phyloP scores from a whole-genome alignment of 2,329 filamentous ascomycete genomes.

The Colletotrichum tamarilloi region DNA sequence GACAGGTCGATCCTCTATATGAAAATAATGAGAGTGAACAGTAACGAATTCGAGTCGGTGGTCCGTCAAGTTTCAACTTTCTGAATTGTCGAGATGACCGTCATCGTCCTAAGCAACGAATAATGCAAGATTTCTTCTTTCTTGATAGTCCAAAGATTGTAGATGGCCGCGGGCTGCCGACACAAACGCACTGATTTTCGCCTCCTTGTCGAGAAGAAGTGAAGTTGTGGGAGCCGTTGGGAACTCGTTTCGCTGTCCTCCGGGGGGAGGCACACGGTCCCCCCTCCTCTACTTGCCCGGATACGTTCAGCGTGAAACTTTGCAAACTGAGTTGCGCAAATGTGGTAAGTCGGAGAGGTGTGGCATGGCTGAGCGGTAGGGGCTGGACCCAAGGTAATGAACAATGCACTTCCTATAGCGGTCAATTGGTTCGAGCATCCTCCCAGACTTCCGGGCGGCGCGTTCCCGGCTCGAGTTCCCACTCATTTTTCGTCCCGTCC shows the following conservation, averaged over 20 bases:
- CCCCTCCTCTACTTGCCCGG: background rate
- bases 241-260: too few relatives aligned
- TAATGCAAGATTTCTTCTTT: background rate
- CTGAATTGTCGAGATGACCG: background rate
- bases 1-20: constrained; percentile 1
- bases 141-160: background rate
- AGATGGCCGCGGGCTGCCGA: background rate
- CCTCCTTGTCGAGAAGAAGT: too few relatives aligned
- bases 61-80: background rate
- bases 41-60: too few relatives aligned
- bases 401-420: background rate
- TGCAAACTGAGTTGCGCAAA: too few relatives aligned
- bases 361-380: background rate
- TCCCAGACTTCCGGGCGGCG: background rate
- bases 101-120: background rate
- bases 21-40: background rate
- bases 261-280: too few relatives aligned
- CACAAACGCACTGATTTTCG: background rate
- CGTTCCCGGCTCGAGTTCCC: background rate
- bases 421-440: background rate
- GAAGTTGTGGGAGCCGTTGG: too few relatives aligned
- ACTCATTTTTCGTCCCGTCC: background rate
- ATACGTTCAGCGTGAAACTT: background rate
- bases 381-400: background rate
- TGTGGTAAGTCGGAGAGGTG: background rate